These are phyloP conservation scores for Scleroderma bovista DNA, from an alignment of 768 basidiomycete genomes.

Conservation along the genomic window DNA sequence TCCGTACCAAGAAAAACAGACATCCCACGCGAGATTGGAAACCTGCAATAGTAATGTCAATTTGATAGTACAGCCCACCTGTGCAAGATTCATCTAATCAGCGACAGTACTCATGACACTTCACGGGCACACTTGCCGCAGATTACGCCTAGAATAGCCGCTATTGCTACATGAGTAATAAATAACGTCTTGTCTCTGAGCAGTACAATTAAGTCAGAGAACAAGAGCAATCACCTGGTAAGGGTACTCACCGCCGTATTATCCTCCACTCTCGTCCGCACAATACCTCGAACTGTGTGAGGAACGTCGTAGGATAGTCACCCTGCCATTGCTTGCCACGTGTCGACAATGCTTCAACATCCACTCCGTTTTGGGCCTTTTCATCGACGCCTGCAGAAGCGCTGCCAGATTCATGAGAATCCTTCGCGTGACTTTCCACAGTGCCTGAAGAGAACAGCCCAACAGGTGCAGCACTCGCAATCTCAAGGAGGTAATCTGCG, in stretches of 20 bases:
- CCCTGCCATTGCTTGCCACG: conserved; percentile 16
- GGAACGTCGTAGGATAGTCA: conserved; percentile 67
- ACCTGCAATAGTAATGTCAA: conserved; percentile 76
- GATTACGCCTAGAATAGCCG: conserved; percentile 77
- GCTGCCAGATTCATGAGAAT: neutral
- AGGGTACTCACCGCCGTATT: conserved; percentile 50
- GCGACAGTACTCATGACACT: neutral
- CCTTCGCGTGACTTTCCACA: neutral
- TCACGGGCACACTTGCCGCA: conserved; percentile 48
- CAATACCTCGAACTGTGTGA: conserved; percentile 84
- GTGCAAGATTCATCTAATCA: neutral
- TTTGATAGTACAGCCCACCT: conserved; percentile 87
- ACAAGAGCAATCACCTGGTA: neutral
- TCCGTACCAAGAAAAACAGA: conserved; percentile 80
- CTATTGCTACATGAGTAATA: conserved; percentile 67
- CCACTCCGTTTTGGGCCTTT: conserved; percentile 6
- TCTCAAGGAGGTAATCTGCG: conserved; percentile 87
- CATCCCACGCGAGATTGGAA: conserved; percentile 94
- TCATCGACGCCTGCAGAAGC: conserved; percentile 10
- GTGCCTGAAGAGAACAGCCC: conserved; percentile 29
- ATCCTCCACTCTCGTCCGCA: conserved; percentile 84
- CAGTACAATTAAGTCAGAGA: neutral
- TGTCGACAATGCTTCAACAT: conserved; percentile 16
- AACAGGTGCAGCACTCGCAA: conserved; percentile 65
- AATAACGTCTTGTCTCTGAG: conserved; percentile 79